Evolutionary conservation across 257 asterid species (phyloP).

Genomic region (Prunella vulgaris): DNA sequence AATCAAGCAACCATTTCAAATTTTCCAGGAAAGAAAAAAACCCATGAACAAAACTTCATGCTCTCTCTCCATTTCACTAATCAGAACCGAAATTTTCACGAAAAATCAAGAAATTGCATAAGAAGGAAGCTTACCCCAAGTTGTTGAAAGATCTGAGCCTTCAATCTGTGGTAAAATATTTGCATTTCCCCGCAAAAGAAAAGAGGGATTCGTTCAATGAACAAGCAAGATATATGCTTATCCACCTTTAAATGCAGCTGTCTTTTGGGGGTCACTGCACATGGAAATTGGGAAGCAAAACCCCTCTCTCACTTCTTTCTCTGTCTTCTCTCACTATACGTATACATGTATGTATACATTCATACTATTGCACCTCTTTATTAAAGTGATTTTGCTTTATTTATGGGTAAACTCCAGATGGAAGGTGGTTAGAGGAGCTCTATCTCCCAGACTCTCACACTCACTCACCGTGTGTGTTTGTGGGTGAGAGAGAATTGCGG

Average conservation of each 20-base stretch:
- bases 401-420: conserved; percentile 14
- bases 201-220: conserved; percentile 24
- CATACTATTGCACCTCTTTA: neutral
- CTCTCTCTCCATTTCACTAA: too few species aligned
- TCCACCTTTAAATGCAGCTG: conserved; percentile 27
- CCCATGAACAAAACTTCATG: too few species aligned
- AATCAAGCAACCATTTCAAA: neutral
- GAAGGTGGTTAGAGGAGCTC: neutral
- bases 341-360: neutral
- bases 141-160: conserved; percentile 12
- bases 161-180: neutral
- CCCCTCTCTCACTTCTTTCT: conserved; percentile 9
- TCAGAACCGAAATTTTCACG: too few species aligned
- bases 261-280: conserved; percentile 57
- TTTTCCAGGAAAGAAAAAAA: neutral
- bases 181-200: conserved; percentile 1
- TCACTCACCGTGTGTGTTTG: neutral
- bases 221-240: conserved; percentile 36
- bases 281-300: conserved; percentile 21
- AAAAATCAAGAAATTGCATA: neutral
- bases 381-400: conserved; percentile 9
- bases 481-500: conserved; percentile 16
- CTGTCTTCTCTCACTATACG: conserved; percentile 8
- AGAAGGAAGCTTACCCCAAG: conserved; percentile 11
- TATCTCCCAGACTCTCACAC: neutral